phyloP scores from a whole-genome alignment of 441 rosid species.

The Jatropha podagrica region DNA sequence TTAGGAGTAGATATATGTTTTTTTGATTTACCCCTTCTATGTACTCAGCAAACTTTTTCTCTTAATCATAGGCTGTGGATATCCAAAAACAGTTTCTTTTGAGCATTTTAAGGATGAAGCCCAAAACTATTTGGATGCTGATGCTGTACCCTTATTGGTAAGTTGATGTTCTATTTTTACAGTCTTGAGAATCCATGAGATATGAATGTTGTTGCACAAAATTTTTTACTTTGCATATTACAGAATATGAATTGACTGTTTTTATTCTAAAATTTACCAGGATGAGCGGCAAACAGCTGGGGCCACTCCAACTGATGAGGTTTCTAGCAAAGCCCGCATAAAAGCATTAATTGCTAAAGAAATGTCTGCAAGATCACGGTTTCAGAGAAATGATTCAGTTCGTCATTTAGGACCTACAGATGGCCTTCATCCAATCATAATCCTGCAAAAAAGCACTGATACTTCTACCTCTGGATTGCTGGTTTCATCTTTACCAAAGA shows the following conservation, averaged over 20 bases:
- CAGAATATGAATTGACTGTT: slow-evolving; percentile 2
- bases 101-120: slow-evolving; percentile 38
- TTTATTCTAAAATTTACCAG: slow-evolving; percentile 24
- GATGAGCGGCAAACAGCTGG: slow-evolving; percentile 26
- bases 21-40: slow-evolving; percentile 3
- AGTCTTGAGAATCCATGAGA: background rate
- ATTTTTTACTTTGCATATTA: slow-evolving; percentile 10
- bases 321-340: slow-evolving; percentile 20
- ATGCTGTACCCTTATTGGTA: slow-evolving; percentile 42
- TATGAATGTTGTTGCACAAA: background rate
- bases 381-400: slow-evolving; percentile 23
- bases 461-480: slow-evolving; percentile 18
- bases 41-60: slow-evolving; percentile 8
- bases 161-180: slow-evolving; percentile 10
- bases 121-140: slow-evolving; percentile 38
- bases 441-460: slow-evolving; percentile 42
- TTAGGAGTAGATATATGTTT: background rate
- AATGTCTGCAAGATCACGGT: slow-evolving; percentile 24
- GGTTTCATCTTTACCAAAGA: slow-evolving; percentile 20
- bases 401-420: slow-evolving; percentile 30
- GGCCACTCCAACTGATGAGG: slow-evolving; percentile 11
- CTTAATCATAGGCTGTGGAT: slow-evolving; percentile 50
- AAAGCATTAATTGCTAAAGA: slow-evolving; percentile 30
- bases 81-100: slow-evolving; percentile 64
- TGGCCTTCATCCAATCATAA: slow-evolving; percentile 39